A percentile compares a stretch with the other conserved stretches of the same genome.
Conservation (phyloP, 208 protist species). For the Leishmania braziliensis region DNA sequence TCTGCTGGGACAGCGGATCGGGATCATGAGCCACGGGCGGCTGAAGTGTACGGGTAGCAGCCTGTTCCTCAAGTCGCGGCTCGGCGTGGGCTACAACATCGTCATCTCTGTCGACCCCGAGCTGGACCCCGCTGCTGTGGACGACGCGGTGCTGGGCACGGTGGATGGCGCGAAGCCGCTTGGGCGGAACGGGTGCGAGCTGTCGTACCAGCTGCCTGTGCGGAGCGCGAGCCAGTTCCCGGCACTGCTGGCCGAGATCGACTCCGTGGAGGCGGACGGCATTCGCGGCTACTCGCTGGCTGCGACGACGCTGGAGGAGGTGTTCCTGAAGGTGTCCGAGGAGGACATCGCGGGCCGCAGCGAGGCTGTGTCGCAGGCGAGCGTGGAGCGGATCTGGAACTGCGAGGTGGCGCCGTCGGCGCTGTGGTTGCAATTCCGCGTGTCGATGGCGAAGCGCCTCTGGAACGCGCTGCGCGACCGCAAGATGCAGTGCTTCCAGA, state of each 20-base stretch:
- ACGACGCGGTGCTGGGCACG: slow-evolving; percentile 13
- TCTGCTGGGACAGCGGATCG: slow-evolving; percentile 89
- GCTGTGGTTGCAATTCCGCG: slow-evolving; percentile 47
- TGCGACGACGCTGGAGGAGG: slow-evolving; percentile 79
- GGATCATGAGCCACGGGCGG: slow-evolving; percentile 83
- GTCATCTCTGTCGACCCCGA: slow-evolving; percentile 38
- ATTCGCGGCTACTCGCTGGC: slow-evolving; percentile 55
- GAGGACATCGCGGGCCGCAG: slow-evolving; percentile 82
- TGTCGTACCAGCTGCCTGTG: slow-evolving; percentile 49
- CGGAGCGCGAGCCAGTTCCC: slow-evolving; percentile 36
- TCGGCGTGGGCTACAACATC: slow-evolving; percentile 59
- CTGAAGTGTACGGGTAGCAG: slow-evolving; percentile 55
- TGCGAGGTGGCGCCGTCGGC: slow-evolving; percentile 26
- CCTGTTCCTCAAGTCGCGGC: slow-evolving; percentile 53
- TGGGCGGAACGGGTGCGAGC: slow-evolving; percentile 35
- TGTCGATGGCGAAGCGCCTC: slow-evolving; percentile 60
- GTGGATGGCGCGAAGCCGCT: slow-evolving; percentile 30
- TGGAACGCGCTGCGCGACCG: slow-evolving; percentile 59
- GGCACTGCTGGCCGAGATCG: slow-evolving; percentile 52
- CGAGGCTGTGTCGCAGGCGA: slow-evolving; percentile 7
- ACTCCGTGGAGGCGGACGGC: slow-evolving; percentile 48
- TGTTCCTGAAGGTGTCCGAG: slow-evolving; percentile 55
- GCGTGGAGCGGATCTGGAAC: too few relatives aligned
- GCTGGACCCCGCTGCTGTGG: slow-evolving; percentile 30
- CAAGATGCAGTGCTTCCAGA: slow-evolving; percentile 71